Percentiles rank a stretch among this genome's conserved stretches.
Conservation (phyloP, 2,329 filamentous ascomycete genomes). For the Penicillium palitans region DNA sequence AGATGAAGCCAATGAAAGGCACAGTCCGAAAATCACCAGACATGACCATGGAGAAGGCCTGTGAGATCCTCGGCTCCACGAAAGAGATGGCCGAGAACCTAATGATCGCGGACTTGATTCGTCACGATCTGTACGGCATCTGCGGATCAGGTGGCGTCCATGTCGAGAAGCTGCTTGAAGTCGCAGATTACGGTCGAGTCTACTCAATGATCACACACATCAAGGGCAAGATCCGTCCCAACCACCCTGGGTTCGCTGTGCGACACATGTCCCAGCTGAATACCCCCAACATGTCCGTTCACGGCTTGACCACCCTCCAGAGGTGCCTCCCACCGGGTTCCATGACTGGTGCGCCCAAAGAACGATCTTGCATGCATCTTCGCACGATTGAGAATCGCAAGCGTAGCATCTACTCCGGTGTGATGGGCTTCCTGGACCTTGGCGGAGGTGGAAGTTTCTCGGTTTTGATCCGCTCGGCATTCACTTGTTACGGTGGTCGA, state of each 20-base stretch:
- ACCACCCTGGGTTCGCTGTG: conserved; percentile 33
- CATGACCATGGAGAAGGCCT: conserved; percentile 71
- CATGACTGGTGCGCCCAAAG: conserved; percentile 97
- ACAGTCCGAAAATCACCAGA: conserved; percentile 77
- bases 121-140: conserved; percentile 86
- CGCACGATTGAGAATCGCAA: conserved; percentile 63
- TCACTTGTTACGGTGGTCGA: conserved; percentile 43
- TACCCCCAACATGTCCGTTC: conserved; percentile 37
- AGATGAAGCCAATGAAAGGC: conserved; percentile 92
- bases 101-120: conserved; percentile 97
- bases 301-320: conserved; percentile 72
- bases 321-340: conserved; percentile 81
- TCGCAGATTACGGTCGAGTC: conserved; percentile 88
- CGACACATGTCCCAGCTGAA: conserved; percentile 33
- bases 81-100: conserved; percentile 96
- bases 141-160: conserved; percentile 71
- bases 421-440: conserved; percentile 86
- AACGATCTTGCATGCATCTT: conserved; percentile 83
- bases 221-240: conserved; percentile 57
- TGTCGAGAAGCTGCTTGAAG: conserved; percentile 76
- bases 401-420: conserved; percentile 80
- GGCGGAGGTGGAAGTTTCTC: conserved; percentile 85
- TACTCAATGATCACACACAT: conserved; percentile 91
- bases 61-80: conserved; percentile 69
- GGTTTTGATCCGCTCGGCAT: conserved; percentile 83